Conservation (phyloP, 1,284 basidiomycete genomes). For the Cryptococcus depauperatus region DNA sequence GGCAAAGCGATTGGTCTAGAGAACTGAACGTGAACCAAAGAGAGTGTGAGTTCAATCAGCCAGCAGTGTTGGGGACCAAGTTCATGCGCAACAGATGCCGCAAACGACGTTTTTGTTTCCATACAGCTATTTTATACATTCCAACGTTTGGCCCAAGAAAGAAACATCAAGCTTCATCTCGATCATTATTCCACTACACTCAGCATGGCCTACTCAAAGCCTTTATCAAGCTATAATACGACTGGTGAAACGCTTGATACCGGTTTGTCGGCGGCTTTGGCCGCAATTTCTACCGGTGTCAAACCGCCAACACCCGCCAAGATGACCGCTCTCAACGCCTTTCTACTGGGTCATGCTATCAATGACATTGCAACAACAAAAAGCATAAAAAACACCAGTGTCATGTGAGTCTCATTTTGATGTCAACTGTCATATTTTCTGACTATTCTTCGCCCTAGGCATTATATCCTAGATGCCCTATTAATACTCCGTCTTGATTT, state of each 20-base stretch:
- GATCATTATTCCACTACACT: conserved; percentile 9
- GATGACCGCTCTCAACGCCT: conserved; percentile 17
- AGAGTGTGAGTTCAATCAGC: conserved; percentile 33
- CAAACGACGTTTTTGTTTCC: conserved; percentile 44
- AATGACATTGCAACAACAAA: conserved; percentile 14
- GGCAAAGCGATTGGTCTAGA: conserved; percentile 38
- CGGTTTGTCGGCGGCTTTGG: not conserved
- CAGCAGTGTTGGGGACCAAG: not conserved
- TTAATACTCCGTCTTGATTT: no score
- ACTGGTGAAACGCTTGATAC: not conserved
- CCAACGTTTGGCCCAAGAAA: conserved; percentile 11
- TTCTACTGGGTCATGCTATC: conserved; percentile 14
- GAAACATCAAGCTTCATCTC: conserved; percentile 13
- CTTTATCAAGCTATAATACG: not conserved
- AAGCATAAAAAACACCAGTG: conserved; percentile 18
- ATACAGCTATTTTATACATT: conserved; percentile 31
- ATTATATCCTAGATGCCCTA: no score
- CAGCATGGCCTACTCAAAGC: not conserved
- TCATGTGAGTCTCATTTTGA: conserved; percentile 24
- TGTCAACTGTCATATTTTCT: no score
- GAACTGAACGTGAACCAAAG: conserved; percentile 27
- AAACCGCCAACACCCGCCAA: conserved; percentile 14
- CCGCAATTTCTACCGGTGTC: not conserved
- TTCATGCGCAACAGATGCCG: conserved; percentile 33
- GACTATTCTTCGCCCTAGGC: no score